phyloP scores from a whole-genome alignment of 2,329 filamentous ascomycete species.

The Pestalotiopsis sp. region DNA sequence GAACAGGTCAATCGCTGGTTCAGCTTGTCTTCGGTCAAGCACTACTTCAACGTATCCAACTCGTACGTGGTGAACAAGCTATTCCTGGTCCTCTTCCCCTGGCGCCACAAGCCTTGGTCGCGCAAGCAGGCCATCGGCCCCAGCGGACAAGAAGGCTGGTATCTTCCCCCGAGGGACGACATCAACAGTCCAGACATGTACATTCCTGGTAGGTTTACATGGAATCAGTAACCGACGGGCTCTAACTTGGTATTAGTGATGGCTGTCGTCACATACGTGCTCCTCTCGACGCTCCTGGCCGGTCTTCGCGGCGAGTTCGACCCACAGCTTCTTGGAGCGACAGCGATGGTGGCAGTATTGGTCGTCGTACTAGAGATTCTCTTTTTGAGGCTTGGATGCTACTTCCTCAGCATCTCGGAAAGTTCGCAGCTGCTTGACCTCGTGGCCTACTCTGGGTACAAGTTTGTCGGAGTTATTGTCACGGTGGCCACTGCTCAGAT shows the following conservation, averaged over 20 bases:
- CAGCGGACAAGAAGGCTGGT: constrained; percentile 73
- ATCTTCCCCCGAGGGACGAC: constrained; percentile 90
- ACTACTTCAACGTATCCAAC: constrained; percentile 99
- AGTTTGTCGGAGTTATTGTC: constrained; percentile 95
- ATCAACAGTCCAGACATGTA: constrained; percentile 99
- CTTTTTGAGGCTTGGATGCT: constrained; percentile 89
- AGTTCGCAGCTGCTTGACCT: constrained; percentile 92
- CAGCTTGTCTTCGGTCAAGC: constrained; percentile 90
- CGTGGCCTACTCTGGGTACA: constrained; percentile 96
- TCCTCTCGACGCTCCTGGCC: constrained; percentile 87
- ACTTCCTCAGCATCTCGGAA: constrained; percentile 90
- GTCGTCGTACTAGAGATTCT: constrained; percentile 87
- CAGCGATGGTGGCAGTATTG: constrained; percentile 79
- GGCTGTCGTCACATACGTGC: constrained; percentile 96
- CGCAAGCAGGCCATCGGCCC: constrained; percentile 79
- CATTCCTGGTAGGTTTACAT: constrained; percentile 66
- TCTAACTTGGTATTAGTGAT: constrained; percentile 60
- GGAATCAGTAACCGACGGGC: background rate
- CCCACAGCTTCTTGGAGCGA: constrained; percentile 89
- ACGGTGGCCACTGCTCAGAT: constrained; percentile 82
- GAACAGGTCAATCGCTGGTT: constrained; percentile 70
- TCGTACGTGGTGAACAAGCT: constrained; percentile 94
- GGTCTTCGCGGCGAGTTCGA: constrained; percentile 91
- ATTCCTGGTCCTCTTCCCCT: constrained; percentile 91
- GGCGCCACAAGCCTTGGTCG: constrained; percentile 97